These are phyloP conservation scores for Coemansia guatemalensis DNA, from an alignment of 192 early-diverging fungal species.

Conservation along the genomic window DNA sequence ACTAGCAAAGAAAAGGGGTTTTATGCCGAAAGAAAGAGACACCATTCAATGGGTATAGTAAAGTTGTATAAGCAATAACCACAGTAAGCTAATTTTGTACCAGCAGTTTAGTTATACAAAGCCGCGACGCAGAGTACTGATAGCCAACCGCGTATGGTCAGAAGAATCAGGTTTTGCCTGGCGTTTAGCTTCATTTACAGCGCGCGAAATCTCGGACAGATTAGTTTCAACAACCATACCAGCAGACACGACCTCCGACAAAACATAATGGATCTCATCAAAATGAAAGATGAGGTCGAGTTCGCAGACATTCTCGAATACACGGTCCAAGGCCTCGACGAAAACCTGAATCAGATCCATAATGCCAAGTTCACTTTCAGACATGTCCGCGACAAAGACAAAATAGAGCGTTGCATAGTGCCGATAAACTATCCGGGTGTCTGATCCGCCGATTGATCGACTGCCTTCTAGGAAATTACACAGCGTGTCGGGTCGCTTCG, in stretches of 20 bases:
- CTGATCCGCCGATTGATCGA: constrained; percentile 75
- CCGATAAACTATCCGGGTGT: constrained; percentile 91
- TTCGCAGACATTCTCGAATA: constrained; percentile 97
- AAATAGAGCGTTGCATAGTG: constrained; percentile 98
- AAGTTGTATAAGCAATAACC: no score
- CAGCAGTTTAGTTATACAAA: constrained; percentile 14
- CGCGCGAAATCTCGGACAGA: constrained; percentile 65
- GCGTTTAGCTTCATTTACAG: constrained; percentile 65
- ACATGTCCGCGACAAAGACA: constrained; percentile 95
- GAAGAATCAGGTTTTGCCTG: constrained; percentile 48
- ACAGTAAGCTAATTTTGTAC: not conserved
- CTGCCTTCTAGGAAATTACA: constrained; percentile 93
- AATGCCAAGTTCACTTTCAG: constrained; percentile 95
- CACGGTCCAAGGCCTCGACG: constrained; percentile 90
- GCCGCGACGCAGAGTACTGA: constrained; percentile 30
- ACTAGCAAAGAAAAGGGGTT: no score
- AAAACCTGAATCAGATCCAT: constrained; percentile 97
- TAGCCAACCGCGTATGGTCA: constrained; percentile 21
- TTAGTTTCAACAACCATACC: constrained; percentile 71
- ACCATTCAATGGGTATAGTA: no score
- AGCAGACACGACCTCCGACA: constrained; percentile 86
- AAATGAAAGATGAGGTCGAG: constrained; percentile 94
- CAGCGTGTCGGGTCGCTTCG: constrained; percentile 79
- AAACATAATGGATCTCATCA: constrained; percentile 82
- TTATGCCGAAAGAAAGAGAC: no score